Evolutionary conservation across 176 grass and related monocot species (phyloP).

Genomic region (Panicum miliaceum): DNA sequence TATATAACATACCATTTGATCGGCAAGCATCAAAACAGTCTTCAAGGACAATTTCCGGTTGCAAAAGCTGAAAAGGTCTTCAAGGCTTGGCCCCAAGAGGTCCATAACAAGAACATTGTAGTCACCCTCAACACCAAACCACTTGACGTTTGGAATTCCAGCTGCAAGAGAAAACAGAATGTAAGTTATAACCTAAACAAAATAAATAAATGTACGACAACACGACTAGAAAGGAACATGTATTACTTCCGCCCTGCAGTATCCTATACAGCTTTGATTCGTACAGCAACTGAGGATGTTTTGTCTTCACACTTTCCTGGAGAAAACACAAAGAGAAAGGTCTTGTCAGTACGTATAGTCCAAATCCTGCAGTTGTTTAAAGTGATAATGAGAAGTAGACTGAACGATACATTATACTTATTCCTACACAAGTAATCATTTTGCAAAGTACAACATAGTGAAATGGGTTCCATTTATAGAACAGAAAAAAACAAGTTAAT

Average conservation of each 20-base stretch:
- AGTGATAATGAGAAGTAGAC: slow-evolving; percentile 34
- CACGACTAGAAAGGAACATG: slow-evolving; percentile 10
- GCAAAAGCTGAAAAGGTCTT: slow-evolving; percentile 91
- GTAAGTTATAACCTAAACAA: neutral
- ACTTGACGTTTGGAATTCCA: slow-evolving; percentile 83
- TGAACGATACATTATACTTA: slow-evolving; percentile 46
- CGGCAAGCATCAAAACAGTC: slow-evolving; percentile 94
- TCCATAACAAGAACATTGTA: slow-evolving; percentile 98
- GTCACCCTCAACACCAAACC: slow-evolving; percentile 93
- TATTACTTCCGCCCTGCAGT: slow-evolving; percentile 96
- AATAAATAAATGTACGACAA: slow-evolving; percentile 14
- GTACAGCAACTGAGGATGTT: slow-evolving; percentile 92
- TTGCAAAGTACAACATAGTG: neutral
- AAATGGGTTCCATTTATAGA: slow-evolving; percentile 13
- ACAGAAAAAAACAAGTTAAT: neutral
- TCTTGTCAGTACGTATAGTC: slow-evolving; percentile 28
- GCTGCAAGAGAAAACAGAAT: slow-evolving; percentile 51
- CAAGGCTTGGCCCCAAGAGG: slow-evolving; percentile 77
- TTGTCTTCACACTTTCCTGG: slow-evolving; percentile 91
- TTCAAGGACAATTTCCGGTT: slow-evolving; percentile 83
- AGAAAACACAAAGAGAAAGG: slow-evolving; percentile 43
- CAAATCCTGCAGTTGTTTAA: slow-evolving; percentile 31
- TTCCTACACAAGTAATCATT: slow-evolving; percentile 36
- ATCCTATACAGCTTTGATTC: slow-evolving; percentile 91
- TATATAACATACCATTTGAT: slow-evolving; percentile 74